Evolutionary conservation across 331 rosid species (phyloP), one percentile per base, ranked within the genome.

Genomic region (Pyracantha coccinea): DNA sequence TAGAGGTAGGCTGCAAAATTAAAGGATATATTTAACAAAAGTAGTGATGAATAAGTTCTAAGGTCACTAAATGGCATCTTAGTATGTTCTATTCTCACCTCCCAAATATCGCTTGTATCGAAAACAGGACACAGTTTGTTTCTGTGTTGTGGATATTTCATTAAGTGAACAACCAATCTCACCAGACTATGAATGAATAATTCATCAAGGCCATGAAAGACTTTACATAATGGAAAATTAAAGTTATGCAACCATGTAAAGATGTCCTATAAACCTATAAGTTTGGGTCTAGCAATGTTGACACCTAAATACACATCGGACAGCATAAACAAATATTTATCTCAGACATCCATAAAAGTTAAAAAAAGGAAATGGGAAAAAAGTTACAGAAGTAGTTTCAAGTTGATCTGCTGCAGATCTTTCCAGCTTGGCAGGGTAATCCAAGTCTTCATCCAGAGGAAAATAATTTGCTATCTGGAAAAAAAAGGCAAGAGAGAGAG

Each of bases 361-460:
- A 24, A 63, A 77, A 24, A 50, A 31, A 32, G 45, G 60, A 11
- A 47, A 35, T 66, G 41, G 35, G 35, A 2, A 27, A 79, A 60
- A 24, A 69, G 28, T 83, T 88, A 95, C 99, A 59, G 90, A 77
- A 87, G 86, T 76, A 77, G 32, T 84, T 86, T 92, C 93, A 41
- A 89, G 83, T 63, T 80, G 80, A 52, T 88, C 76, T 83, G 81
- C 93, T 8, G 82, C 79, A 64, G 82, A 79, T 78, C 47, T 82
- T 86, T 90, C 92, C 86, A 95, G 90, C 96, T 92, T 95, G 62
- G 90, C 96, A 81, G 98, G 99, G 83, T 95, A 95, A 83, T 95
- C 88, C 90, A 95, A 84, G 86, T 95, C 99, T 80, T 89, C 97
- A 71, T 84, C 86, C 66, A 86, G 84, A 60, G 99, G 97, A 11